Base-by-base conservation (phyloP, 805 yeast genomes). In the Lipomyces starkeyi region DNA sequence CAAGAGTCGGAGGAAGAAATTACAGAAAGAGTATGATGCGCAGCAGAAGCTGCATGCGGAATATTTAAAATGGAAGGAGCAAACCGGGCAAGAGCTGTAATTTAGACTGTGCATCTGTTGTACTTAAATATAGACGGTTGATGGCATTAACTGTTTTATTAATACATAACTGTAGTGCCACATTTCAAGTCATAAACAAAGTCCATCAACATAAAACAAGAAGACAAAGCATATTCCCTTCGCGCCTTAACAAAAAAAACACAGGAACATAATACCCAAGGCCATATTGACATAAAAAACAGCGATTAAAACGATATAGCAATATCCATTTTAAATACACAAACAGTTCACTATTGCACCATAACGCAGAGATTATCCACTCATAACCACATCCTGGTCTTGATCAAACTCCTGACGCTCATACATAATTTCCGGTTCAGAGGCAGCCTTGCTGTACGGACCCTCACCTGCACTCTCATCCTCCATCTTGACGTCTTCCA, bases 11-110 rank as follows among this genome's bases (percentile, higher is more conserved):
- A 82, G 83, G 68, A 95, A 95, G 85, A 94, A 94, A 80, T 82
- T 95, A 73, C 79, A 82, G 70, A 95, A 95, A 80, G 89, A 84
- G 75, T 87, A 86, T 78, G 91, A 88, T 64, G 88, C 84, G 59
- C 99, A 95, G 78, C 88, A 88, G 76, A 93, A 93, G 82, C 83
- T 93, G 49, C 87, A 93, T 77, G 87, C 88, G 35, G 92, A 90
- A 75, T 92, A 86, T 66, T 58, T 67, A 47, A 59, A 64, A 34
- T 71, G 63, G 64, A 61, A 58, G 29, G 34, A 20, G 17, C 11
- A 54, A 17, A 61, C 49, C 8, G 64, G 61, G 13, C 43, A 61
- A 29, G 64, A 29, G 27, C 27, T 40, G 62, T 61, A 56, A 35
- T 17, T 25, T 40, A n/a, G 27, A 53, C 56, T 17, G 17, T 22